Evolutionary conservation across 805 yeast genomes (phyloP), one percentile per base, ranked within the genome.

Genomic region (Dipodascus geniculatus): DNA sequence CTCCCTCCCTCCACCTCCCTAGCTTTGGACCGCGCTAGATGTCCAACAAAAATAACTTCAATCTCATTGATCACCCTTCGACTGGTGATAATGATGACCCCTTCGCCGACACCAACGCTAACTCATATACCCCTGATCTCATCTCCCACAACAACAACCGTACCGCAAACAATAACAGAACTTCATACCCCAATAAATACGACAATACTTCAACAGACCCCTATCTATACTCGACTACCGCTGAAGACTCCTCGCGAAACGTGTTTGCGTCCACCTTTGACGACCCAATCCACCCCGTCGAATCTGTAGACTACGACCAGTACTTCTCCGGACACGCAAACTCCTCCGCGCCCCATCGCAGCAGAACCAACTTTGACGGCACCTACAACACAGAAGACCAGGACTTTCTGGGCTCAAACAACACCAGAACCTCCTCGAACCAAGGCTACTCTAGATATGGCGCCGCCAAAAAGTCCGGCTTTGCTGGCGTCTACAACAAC

Each of bases 41-140:
- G 44, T 38, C 44, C 20, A 38, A 38, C 14, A 38, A 38, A 14
- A 38, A 38, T 17, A 14, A 51, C 38, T 56, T 60, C 54, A 55
- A 54, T 51, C 57, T 60, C 38, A 60, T 60, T 49, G 62, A 60
- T 54, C 62, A 60, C 52, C 62, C 62, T 35, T 53, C 62, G 48
- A 59, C 53, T 42, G 54, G 54, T 16, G 52, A 20, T 19, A 50
- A 17, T 19, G 38, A 23, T 8, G 42, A 31, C 51, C 47, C 33
- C 51, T 51, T 4, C 42, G 9, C 52, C 23, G 24, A 48, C 22
- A 20, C 38, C 50, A 23, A 23, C 48, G 38, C 28, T 6, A 19
- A 23, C 6, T 19, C 50, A 16, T 24, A 44, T 42, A 52, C 33
- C 47, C 42, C 42, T 11, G 44, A 38, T 17, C 44, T 38, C 17